Conservation (phyloP, 257 asterid genomes). For the Eucommia ulmoides region DNA sequence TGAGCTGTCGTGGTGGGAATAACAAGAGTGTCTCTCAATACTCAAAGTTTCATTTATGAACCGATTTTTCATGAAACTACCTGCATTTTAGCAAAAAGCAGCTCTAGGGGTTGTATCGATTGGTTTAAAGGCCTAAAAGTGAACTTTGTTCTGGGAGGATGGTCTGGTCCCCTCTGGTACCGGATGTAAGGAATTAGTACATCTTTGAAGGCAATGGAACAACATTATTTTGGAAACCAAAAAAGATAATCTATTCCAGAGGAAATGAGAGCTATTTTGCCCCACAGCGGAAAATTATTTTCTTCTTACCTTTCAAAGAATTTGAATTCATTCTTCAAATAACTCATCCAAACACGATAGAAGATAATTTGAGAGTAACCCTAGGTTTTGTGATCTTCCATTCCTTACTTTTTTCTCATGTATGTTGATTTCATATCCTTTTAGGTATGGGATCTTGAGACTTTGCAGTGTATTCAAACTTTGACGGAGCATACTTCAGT, state of each 20-base stretch:
- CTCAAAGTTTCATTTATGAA: not conserved
- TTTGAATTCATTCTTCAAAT: no score
- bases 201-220: no score
- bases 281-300: not conserved
- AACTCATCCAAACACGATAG: not conserved
- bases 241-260: no score
- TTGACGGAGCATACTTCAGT: conserved; percentile 67
- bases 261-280: conserved; percentile 48
- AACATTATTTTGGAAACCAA: no score
- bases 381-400: not conserved
- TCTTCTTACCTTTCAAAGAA: not conserved
- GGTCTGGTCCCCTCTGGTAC: no score
- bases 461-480: conserved; percentile 75
- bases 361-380: not conserved
- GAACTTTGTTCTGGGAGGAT: conserved; percentile 85
- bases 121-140: conserved; percentile 75
- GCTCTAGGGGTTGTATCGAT: conserved; percentile 89
- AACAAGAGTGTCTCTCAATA: conserved; percentile 1
- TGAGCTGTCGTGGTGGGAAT: not conserved
- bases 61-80: not conserved
- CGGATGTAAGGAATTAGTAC: no score
- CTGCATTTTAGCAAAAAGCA: conserved; percentile 16
- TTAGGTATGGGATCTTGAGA: conserved; percentile 95
- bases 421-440: conserved; percentile 9
- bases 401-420: not conserved